Base-by-base conservation (phyloP, 2,329 filamentous ascomycete species). In the Parascedosporium putredinis region DNA sequence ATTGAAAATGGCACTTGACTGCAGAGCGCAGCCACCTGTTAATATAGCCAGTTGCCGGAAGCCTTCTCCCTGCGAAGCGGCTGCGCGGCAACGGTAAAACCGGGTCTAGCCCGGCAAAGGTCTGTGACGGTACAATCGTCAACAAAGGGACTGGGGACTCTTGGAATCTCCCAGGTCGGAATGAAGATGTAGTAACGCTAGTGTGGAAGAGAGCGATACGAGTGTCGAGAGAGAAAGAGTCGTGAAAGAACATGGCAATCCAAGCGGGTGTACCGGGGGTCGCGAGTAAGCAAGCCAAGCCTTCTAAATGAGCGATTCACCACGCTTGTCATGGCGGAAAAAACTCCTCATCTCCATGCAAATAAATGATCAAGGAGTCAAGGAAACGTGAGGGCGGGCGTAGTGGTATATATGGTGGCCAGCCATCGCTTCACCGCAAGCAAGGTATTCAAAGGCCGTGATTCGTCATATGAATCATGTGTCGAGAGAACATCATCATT, bases 361-460 rank as follows among this genome's bases (percentile, higher is more conserved):
- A 20, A 10, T 22, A 18, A 7, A 23, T 42, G 38, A 20, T 16
- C 16, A 14, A 3, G 18, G 22, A 18, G 36, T 25, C 22, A 44
- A 48, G 48, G 10, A 38, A 45, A 53, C n/a, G n/a, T n/a, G 45
- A 49, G 24, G 42, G 24, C 49, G 38, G 22, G 27, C 16, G 36
- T 31, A 25, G 42, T 50, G n/a, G 34, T 43, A 40, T 36, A 50
- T 43, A 43, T 18, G 34, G 23, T 34, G 38, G 23, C 38, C 6
- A 20, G 16, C 23, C 10, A 20, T 42, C 20, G 23, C 14, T 8
- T 42, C 38, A 20, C 38, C 38, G 23, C 20, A 42, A 42, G 23
- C 20, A 20, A 7, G 23, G 38, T 20, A 42, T 42, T 42, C 38
- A 42, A n/a, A 10, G 7, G 38, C 38, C 18, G 24, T 42, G 14